phyloP scores from a whole-genome alignment of 2,329 filamentous ascomycete species.

The Zalaria sp. region DNA sequence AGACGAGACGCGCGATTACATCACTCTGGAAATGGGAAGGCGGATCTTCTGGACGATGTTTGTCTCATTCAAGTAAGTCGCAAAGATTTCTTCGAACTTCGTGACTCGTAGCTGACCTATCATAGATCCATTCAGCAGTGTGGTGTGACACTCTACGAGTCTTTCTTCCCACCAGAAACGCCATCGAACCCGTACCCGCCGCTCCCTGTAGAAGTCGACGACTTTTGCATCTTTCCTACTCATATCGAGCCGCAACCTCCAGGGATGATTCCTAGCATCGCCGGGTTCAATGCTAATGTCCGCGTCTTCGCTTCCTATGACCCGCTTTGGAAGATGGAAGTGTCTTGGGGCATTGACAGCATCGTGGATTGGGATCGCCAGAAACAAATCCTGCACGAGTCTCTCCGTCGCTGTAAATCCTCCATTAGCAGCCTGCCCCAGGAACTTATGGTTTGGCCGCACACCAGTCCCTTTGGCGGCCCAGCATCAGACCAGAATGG shows the following conservation, averaged over 20 bases:
- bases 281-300: conserved; percentile 69
- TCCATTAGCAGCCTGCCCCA: conserved; percentile 53
- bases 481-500: conserved; percentile 9
- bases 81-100: not conserved
- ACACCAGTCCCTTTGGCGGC: conserved; percentile 19
- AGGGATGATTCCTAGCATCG: conserved; percentile 53
- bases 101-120: not conserved
- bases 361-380: conserved; percentile 68
- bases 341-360: conserved; percentile 66
- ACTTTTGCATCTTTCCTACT: conserved; percentile 61
- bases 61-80: conserved; percentile 45
- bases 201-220: conserved; percentile 68
- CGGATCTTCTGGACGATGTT: conserved; percentile 73
- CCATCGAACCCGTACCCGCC: conserved; percentile 64
- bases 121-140: conserved; percentile 62
- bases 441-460: conserved; percentile 47
- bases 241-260: conserved; percentile 58
- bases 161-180: conserved; percentile 64
- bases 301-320: conserved; percentile 72
- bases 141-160: conserved; percentile 55
- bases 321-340: conserved; percentile 61
- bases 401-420: conserved; percentile 54
- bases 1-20: conserved; percentile 26
- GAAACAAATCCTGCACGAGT: conserved; percentile 55
- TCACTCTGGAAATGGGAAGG: conserved; percentile 39